These are phyloP conservation scores for Nigrospora osmanthi DNA, from an alignment of 2,329 filamentous ascomycete genomes.

Conservation along the genomic window DNA sequence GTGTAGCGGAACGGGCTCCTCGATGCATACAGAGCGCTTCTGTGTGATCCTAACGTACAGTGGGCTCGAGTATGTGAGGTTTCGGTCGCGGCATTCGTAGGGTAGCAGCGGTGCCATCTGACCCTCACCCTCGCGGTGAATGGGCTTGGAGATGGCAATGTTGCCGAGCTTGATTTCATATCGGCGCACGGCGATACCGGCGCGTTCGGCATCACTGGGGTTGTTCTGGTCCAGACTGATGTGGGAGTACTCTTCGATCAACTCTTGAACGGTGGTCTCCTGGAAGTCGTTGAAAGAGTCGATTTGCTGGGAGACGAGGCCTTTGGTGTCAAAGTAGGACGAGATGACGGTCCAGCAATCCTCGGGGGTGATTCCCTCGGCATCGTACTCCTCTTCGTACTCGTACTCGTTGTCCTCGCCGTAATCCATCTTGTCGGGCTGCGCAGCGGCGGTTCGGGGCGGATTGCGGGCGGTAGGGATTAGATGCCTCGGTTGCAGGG, in stretches of 20 bases:
- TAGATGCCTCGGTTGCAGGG: too few relatives aligned
- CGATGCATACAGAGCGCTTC: conserved; percentile 74
- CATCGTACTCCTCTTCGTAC: conserved; percentile 60
- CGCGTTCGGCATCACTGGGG: conserved; percentile 60
- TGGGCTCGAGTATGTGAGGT: conserved; percentile 89
- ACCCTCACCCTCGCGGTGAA: conserved; percentile 89
- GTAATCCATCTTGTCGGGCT: conserved; percentile 1
- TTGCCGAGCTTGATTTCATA: conserved; percentile 94
- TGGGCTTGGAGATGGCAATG: conserved; percentile 80
- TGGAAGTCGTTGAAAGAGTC: conserved; percentile 99
- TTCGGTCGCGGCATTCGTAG: conserved; percentile 91
- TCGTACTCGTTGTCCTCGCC: conserved; percentile 37
- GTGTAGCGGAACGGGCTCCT: conserved; percentile 57
- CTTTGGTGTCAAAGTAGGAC: conserved; percentile 93
- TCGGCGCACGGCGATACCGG: conserved; percentile 76
- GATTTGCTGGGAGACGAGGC: conserved; percentile 92
- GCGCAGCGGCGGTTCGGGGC: too few relatives aligned
- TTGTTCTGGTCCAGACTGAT: conserved; percentile 92
- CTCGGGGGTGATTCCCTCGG: conserved; percentile 78
- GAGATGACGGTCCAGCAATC: conserved; percentile 98
- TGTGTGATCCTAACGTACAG: conserved; percentile 86
- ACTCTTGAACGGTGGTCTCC: conserved; percentile 84
- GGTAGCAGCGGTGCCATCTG: conserved; percentile 79
- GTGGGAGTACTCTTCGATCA: conserved; percentile 85
- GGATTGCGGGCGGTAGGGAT: too few relatives aligned